Base-by-base conservation (phyloP, 306 rosid genomes). In the Gastrolobium bilobum region DNA sequence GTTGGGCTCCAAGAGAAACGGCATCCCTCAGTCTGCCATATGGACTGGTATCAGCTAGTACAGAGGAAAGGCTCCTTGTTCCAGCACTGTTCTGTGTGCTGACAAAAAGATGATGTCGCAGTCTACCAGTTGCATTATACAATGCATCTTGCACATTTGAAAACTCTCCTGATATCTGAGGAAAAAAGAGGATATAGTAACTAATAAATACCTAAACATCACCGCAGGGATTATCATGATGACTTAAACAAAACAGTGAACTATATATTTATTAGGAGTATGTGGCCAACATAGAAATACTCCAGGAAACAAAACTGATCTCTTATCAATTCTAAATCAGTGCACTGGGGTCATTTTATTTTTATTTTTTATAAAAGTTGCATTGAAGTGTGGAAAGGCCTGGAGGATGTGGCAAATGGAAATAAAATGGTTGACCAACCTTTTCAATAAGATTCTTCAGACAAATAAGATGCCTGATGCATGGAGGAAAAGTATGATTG, bases 91-190 rank as follows among this genome's bases (percentile, higher is more conserved):
- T 86, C 71, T 84, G 86, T n/a, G 82, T 66, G 70, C 84, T 82
- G 73, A 87, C 73, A 72, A 95, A 86, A 68, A 95, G 79, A 84
- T 95, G 90, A 80, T 95, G 97, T 73, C 99, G 90, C 74, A 95
- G 79, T 82, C 97, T 91, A 76, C 99, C 97, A 77, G 97, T 95
- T 71, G 88, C 89, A 83, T 91, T 89, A 86, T 93, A 95, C 69
- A 93, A 85, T 42, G 99, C 99, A 82, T 95, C 99, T 90, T 91
- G 99, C 81, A 95, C 99, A 73, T 82, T 90, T 47, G 96, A 76
- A 86, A 90, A 90, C 71, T 90, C 91, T 48, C 99, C 99, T 35
- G 93, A 89, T 84, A 95, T 90, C 99, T 95, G 94, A 80, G 73
- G 7, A 13, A 40, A 54, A 77, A 64, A 81, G 15, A 65, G 57